A percentile compares a stretch with the other conserved stretches of the same genome.
Conservation (phyloP, 2,329 filamentous ascomycete genomes). For the Colletotrichum siamense region DNA sequence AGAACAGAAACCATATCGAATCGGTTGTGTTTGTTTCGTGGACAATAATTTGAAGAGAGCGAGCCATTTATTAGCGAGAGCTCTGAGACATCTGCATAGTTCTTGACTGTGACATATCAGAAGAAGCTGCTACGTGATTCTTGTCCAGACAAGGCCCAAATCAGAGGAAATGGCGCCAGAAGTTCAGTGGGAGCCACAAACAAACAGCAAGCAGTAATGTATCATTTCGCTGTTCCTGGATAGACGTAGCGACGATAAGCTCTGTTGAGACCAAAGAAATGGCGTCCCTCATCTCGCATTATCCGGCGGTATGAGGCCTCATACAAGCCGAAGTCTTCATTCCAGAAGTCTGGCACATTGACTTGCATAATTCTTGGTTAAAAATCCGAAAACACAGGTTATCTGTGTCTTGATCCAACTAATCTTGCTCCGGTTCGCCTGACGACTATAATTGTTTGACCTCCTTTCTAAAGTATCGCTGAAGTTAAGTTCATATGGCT, state of each 20-base stretch:
- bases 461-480: no score
- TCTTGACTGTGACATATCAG: not conserved
- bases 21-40: not conserved
- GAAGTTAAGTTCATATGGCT: not conserved
- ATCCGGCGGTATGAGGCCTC: not conserved
- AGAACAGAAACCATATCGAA: no score
- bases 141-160: not conserved
- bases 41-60: not conserved
- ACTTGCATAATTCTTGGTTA: rapidly evolving
- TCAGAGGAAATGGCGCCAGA: not conserved
- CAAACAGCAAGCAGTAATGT: rapidly evolving
- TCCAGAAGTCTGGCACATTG: rapidly evolving
- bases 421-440: no score
- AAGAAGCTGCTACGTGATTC: no score
- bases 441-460: no score
- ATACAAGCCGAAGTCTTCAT: not conserved
- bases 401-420: no score
- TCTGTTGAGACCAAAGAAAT: not conserved
- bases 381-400: rapidly evolving
- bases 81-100: not conserved
- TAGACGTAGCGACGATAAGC: no score
- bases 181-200: not conserved
- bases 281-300: not conserved
- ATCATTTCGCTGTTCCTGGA: no score
- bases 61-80: not conserved